Evolutionary conservation across 1,284 basidiomycete species (phyloP), one percentile per base, ranked within the genome.

Genomic region (Ceratobasidium sp.): DNA sequence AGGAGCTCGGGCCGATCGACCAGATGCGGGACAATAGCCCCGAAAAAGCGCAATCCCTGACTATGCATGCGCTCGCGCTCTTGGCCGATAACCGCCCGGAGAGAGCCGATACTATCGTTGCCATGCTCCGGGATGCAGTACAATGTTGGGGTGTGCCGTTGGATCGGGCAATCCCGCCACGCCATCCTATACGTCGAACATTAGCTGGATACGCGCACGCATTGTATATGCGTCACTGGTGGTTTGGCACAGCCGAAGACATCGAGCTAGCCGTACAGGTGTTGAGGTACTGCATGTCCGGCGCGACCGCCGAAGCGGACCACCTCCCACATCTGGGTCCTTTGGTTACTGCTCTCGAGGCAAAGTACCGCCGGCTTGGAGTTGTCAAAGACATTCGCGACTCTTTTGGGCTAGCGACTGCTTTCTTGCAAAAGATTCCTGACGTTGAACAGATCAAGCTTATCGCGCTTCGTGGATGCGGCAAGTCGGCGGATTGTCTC

Each of bases 171-270:
- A 48, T 64, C 22, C 62, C 62, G 45, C 62, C 45, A 0, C n/a
- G 45, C 31, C 62, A 64, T 50, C 62, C 62, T 14, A 24, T 47
- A 15, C 62, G 62, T 14, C 47, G 19, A 2, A 51, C 62, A 14
- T 4, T 64, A n/a, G 24, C 45, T 31, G 11, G n/a, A 7, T 47
- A 48, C 29, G 44, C 22, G 14, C 62, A 64, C 22, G 47, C 62
- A 8, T 19, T 64, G 6, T 64, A 29, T 48, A 64, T 64, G 62
- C 62, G 62, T 27, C 48, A 64, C n/a, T 51, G 62, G 48, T 51
- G 44, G 27, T 64, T 64, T 31, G 62, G 62, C 11, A 14, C 22
- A 17, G 47, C 62, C 1, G 62, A 64, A 29, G 62, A 64, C 45
- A 51, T 64, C 17, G 62, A 64, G 19, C 17, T 14, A 27, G 11